Base-by-base conservation (phyloP, 2,329 filamentous ascomycete genomes). In the Diaporthe caulivora region DNA sequence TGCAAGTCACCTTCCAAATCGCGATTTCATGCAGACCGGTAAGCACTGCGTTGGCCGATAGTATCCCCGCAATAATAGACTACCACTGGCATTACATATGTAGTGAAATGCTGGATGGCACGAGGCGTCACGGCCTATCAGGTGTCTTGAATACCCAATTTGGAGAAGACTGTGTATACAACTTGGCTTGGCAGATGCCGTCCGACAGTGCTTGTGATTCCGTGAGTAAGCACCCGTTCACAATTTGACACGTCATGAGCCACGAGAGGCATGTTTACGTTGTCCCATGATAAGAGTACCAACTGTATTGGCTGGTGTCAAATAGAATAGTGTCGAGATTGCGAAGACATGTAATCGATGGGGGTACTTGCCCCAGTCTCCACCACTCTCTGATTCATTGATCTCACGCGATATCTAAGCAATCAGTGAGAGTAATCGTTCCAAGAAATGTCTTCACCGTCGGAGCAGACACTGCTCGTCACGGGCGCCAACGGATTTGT, bases 381-480 rank as follows among this genome's bases (percentile, higher is more conserved):
- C 18, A 64, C 10, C 29, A 34, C 8, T 31, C 18, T 2, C 24
- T n/a, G 4, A n/a, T 8, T 6, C 1, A 49, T 1, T 7, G 7
- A 21, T 49, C 26, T 18, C 26, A 17, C n/a, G 10, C 42, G 18
- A 15, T 29, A 13, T n/a, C 17, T 49, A 10, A 6, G 3, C n/a
- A 1, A 1, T 34, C 26, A 13, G 40, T 31, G 42, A 15, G 11
- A 64, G 42, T 24, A 24, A 31, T 44, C 10, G 24, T 10, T 1
- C 53, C 24, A 24, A 1, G 24, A 8, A 49, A 65, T 71, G 31
- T n/a, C 34, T 40, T 40, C 49, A 15, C 34, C 37, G 31, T 54
- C 62, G 3, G 64, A 70, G n/a, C 65, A 62, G 31, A 72, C 47
- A 49, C 31, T 74, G 26, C 55, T 70, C 54, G 64, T 72, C 31